Evolutionary conservation across 2,329 filamentous ascomycete species (phyloP), one percentile per base, ranked within the genome.

Genomic region (Sarocladiaceae sp.): DNA sequence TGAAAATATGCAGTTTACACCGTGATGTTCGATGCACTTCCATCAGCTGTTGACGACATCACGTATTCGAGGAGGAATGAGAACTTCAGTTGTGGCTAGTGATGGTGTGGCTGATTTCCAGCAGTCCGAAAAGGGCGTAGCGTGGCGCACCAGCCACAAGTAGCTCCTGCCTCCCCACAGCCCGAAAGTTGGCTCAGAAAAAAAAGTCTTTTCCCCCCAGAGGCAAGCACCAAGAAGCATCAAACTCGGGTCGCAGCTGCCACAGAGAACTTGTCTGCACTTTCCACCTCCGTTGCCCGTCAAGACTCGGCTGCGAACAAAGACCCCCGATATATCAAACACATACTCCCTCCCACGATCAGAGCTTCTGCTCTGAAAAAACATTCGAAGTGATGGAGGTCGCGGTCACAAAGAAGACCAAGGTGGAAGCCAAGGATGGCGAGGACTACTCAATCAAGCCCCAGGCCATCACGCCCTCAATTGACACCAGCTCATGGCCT

Each of bases 401-500:
- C 54, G 58, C 55, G 45, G 50, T 57, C 40, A 56, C 51, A 46
- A 61, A 58, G 53, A 58, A 47, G 48, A 40, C 45, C 23, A 50
- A 46, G 48, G 46, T 42, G 33, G 46, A 45, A 33, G 34, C 48
- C 56, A 33, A 55, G 39, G 48, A 51, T 44, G 69, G 72, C 62
- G 82, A 85, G 58, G 85, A 91, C 59, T 88, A 87, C 66, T 77
- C 78, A 66, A 96, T 98, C 74, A 95, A 96, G 81, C 93, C 93
- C 46, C 83, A 94, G 74, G 82, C 85, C 58, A 73, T 78, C 54
- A 81, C 83, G 58, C 86, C 89, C 54, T 72, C 80, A 48, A 74
- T 94, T 58, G 83, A 94, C 69, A 94, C 88, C 56, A 90, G 84
- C 73, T 78, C 82, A 65, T 96, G 89, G 88, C 93, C 93, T 58